phyloP scores from a whole-genome alignment of 78 protist genomes.

The Guillardia theta region DNA sequence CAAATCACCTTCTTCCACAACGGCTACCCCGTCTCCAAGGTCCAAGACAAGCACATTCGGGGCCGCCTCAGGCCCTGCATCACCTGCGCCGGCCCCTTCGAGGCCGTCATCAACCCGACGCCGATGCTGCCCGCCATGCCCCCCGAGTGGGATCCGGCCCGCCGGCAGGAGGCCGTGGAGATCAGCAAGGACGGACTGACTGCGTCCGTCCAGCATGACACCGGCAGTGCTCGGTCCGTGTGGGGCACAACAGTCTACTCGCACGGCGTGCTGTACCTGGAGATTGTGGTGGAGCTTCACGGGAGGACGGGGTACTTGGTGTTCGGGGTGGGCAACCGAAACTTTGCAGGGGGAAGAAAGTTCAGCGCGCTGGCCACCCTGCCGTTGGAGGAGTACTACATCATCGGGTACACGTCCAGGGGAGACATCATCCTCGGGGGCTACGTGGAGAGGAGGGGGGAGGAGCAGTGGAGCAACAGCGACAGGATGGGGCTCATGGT shows the following conservation, averaged over 20 bases:
- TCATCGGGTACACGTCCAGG: background rate
- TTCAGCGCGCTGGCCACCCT: background rate
- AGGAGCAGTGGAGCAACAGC: conserved; percentile 25
- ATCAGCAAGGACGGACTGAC: background rate
- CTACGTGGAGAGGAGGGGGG: background rate
- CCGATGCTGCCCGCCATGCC: background rate
- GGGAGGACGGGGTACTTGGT: background rate
- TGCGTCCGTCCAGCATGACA: background rate
- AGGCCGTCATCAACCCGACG: background rate
- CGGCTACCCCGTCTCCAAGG: background rate
- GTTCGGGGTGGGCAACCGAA: background rate
- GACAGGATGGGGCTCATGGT: background rate
- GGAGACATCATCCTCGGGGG: background rate
- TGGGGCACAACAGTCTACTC: background rate
- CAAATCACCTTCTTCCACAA: background rate
- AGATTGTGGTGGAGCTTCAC: background rate
- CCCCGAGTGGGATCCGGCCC: background rate
- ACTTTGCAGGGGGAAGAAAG: background rate
- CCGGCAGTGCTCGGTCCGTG: background rate
- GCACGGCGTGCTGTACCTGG: background rate
- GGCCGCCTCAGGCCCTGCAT: background rate
- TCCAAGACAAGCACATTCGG: background rate
- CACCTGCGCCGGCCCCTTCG: background rate
- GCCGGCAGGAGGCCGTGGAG: background rate
- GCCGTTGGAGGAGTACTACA: conserved; percentile 18